Evolutionary conservation across 306 rosid genomes (phyloP), one percentile per base, ranked within the genome.

Genomic region (Quercus wislizeni): DNA sequence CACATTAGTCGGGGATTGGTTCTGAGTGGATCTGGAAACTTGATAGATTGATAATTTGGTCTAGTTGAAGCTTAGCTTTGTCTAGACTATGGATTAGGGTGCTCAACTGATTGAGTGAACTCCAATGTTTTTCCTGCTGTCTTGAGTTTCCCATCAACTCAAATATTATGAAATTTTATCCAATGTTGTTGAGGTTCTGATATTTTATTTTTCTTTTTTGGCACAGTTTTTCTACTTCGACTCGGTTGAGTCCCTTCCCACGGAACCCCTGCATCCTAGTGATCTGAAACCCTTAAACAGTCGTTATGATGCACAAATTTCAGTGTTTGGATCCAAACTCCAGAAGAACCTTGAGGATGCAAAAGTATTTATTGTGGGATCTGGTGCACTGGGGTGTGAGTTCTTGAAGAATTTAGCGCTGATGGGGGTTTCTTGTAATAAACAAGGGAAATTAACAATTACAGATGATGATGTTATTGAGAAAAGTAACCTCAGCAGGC

Each of bases 391-490:
- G 51, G 99, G 99, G 38, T 95, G 99, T 76, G 99, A 95, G 79
- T 90, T 95, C 67, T 83, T 95, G 59, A 95, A 93, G 81, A 95
- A 95, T 79, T 86, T 95, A 77, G 98, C 96, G n/a, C 79, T 95
- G 52, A 95, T 95, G 99, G 99, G 99, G 83, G 99, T 90, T 83
- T 93, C 99, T 23, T 95, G 99, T 85, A 89, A 90, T 72, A 78
- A 67, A 74, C 85, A 78, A 72, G 99, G 97, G 77, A 90, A 93
- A 79, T 85, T 95, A 58, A 93, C 94, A 67, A 54, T 92, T 81
- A 95, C 99, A 28, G 99, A 95, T 79, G 99, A 95, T 84, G 99
- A 95, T 87, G 98, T 95, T 19, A 95, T 95, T 82, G 99, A 95
- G 87, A 95, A 95, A 83, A 95, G 99, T 83, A 95, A 95, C 86